Evolutionary conservation across 2,329 filamentous ascomycete species (phyloP).

Genomic region (Colletotrichum godetiae): DNA sequence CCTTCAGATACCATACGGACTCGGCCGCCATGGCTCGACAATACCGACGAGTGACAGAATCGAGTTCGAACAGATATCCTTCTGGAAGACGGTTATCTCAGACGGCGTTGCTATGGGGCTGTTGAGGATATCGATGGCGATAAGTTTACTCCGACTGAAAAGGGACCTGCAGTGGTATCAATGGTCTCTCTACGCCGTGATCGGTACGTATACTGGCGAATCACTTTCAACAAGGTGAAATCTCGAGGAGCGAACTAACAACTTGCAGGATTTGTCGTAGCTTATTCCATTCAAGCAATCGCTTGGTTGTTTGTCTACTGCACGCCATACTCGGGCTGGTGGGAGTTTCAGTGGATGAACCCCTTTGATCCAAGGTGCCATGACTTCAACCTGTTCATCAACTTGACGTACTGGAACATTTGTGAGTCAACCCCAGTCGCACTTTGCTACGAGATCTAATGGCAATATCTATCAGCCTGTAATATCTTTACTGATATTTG

Average conservation of each 20-base stretch:
- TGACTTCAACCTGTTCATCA: conserved; percentile 37
- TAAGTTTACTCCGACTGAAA: conserved; percentile 37
- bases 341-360: conserved; percentile 41
- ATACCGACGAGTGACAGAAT: conserved; percentile 31
- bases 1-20: conserved; percentile 39
- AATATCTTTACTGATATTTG: conserved; percentile 46
- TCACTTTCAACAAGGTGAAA: no score
- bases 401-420: conserved; percentile 40
- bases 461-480: conserved; percentile 39
- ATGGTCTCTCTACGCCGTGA: conserved; percentile 38
- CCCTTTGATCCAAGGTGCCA: conserved; percentile 38
- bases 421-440: no score
- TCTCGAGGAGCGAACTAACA: no score
- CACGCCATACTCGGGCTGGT: conserved; percentile 40
- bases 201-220: no score
- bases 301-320: conserved; percentile 40
- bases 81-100: conserved; percentile 40
- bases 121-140: conserved; percentile 39
- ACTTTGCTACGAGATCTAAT: no score
- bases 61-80: conserved; percentile 38
- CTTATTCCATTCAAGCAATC: conserved; percentile 38
- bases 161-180: conserved; percentile 39
- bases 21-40: conserved; percentile 36
- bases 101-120: conserved; percentile 39
- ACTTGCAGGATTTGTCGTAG: conserved; percentile 37